phyloP scores from a whole-genome alignment of 1,284 basidiomycete species.

The Termitomyces sp. region DNA sequence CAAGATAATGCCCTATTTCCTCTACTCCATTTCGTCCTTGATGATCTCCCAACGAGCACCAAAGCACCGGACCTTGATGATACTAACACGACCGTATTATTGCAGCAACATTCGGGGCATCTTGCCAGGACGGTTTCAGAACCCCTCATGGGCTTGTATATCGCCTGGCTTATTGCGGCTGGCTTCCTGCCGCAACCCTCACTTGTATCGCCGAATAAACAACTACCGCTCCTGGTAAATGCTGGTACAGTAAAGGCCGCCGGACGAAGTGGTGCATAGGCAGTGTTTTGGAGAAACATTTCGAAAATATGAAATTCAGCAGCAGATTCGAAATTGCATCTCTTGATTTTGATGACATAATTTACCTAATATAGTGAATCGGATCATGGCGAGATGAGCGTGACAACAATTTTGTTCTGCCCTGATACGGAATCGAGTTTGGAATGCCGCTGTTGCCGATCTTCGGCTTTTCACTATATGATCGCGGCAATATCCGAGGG shows the following conservation, averaged over 20 bases:
- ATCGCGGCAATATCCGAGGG: too few species aligned
- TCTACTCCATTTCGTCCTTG: conserved; percentile 93
- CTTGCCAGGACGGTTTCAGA: conserved; percentile 71
- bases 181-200: conserved; percentile 78
- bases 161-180: conserved; percentile 91
- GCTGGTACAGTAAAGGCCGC: conserved; percentile 37
- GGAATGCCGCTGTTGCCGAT: too few species aligned
- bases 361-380: too few species aligned
- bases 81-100: conserved; percentile 69
- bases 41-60: conserved; percentile 95
- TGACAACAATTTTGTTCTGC: too few species aligned
- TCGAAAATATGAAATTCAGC: too few species aligned
- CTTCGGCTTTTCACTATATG: too few species aligned
- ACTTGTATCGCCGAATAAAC: conserved; percentile 30
- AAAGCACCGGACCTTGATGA: conserved; percentile 94
- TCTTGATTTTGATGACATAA: too few species aligned
- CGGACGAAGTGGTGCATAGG: conserved; percentile 39
- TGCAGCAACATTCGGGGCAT: conserved; percentile 40
- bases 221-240: conserved; percentile 38
- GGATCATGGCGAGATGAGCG: too few species aligned
- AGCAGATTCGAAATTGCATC: too few species aligned
- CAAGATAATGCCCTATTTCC: conserved; percentile 98
- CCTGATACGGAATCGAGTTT: too few species aligned
- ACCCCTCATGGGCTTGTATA: conserved; percentile 78
- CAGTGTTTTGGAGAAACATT: too few species aligned